Evolutionary conservation across 108 stramenopile genomes (phyloP).

Genomic region (Pseudonitzschia multiseries): DNA sequence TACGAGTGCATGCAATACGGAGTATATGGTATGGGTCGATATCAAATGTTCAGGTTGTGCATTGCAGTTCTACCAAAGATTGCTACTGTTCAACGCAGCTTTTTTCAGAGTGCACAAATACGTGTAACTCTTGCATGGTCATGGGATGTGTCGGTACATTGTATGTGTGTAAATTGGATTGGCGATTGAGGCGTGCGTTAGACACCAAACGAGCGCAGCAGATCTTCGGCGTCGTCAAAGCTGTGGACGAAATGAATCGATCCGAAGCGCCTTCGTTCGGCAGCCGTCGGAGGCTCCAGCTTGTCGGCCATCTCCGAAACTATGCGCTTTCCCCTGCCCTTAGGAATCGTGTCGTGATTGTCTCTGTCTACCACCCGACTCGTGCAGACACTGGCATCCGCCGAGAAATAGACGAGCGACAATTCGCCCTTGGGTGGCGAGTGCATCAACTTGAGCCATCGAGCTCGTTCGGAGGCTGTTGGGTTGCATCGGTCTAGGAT

Average conservation of each 20-base stretch:
- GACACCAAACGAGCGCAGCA: constrained; percentile 5
- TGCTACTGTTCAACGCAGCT: no score
- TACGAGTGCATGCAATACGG: no score
- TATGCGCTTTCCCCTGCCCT: background rate
- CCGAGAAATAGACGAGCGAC: background rate
- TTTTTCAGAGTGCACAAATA: no score
- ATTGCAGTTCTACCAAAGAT: no score
- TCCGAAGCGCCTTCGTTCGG: background rate
- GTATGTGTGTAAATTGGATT: no score
- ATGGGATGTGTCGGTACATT: no score
- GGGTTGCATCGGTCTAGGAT: constrained; percentile 18
- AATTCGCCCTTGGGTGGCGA: background rate
- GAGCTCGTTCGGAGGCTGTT: background rate
- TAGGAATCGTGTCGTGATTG: constrained; percentile 14
- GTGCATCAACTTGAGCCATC: constrained; percentile 4
- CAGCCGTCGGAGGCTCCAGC: constrained; percentile 4
- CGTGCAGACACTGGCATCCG: background rate
- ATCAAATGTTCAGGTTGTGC: no score
- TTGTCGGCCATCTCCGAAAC: background rate
- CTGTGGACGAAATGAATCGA: background rate
- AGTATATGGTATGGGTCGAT: no score
- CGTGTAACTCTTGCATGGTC: no score
- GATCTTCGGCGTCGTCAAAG: constrained; percentile 6
- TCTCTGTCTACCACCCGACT: background rate
- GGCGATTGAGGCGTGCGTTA: no score